Percentiles rank a stretch among this genome's conserved stretches.
These are phyloP conservation scores for Biscogniauxia sp. DNA, from an alignment of 2,329 filamentous ascomycete genomes.

Conservation along the genomic window DNA sequence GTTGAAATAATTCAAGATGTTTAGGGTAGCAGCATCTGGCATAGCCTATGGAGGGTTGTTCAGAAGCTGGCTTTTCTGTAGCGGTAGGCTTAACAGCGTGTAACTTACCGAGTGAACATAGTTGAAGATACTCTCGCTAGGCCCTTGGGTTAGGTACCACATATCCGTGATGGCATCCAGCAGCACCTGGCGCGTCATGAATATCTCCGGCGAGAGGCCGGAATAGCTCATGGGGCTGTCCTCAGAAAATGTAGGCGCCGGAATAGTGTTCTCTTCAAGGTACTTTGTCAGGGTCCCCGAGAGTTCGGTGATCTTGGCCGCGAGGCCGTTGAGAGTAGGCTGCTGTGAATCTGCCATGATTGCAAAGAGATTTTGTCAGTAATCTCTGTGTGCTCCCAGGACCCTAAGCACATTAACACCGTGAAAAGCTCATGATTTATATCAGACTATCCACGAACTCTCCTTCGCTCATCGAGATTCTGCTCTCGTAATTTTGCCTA, in stretches of 20 bases:
- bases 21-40: slow-evolving; percentile 43
- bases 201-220: slow-evolving; percentile 41
- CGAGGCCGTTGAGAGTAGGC: slow-evolving; percentile 41
- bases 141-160: slow-evolving; percentile 45
- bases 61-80: neutral
- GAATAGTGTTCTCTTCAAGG: slow-evolving; percentile 42
- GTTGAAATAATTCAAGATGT: slow-evolving; percentile 50
- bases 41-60: slow-evolving; percentile 32
- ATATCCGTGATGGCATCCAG: slow-evolving; percentile 46
- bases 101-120: slow-evolving; percentile 38
- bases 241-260: slow-evolving; percentile 40
- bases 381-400: neutral
- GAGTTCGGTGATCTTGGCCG: slow-evolving; percentile 44
- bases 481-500: neutral
- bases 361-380: neutral
- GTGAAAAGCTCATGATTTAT: neutral
- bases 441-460: neutral
- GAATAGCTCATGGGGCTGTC: slow-evolving; percentile 43
- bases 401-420: neutral
- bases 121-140: slow-evolving; percentile 49
- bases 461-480: neutral
- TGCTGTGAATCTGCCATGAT: slow-evolving; percentile 30
- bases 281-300: slow-evolving; percentile 39
- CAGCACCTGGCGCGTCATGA: slow-evolving; percentile 42
- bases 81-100: neutral